Percentiles rank a stretch among this genome's conserved stretches.
Evolutionary conservation across 352 stramenopile species (phyloP).

Genomic region (Phytophthora pistaciae): DNA sequence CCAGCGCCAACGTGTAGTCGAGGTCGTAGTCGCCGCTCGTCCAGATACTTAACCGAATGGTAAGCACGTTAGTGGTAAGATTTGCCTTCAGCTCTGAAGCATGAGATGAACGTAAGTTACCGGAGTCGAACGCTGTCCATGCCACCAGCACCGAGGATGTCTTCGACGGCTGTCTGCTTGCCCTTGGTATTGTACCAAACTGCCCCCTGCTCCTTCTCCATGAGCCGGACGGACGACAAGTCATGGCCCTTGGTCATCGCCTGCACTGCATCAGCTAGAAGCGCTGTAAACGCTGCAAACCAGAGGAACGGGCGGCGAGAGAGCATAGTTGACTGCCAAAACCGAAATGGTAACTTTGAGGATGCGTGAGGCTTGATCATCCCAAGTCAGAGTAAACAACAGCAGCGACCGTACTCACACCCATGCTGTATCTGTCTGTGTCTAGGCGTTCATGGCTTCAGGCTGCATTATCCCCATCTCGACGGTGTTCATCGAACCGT

Average conservation of each 20-base stretch:
- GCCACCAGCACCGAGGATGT: slow-evolving; percentile 33
- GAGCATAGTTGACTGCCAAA: too few relatives aligned
- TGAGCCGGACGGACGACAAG: slow-evolving; percentile 31
- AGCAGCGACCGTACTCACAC: too few relatives aligned
- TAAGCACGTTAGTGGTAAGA: not conserved
- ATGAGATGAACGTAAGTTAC: not conserved
- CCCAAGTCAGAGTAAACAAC: too few relatives aligned
- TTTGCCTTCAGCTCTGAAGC: not conserved
- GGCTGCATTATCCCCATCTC: too few relatives aligned
- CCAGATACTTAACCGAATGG: slow-evolving; percentile 24
- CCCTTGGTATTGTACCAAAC: slow-evolving; percentile 29
- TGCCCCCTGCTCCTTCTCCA: slow-evolving; percentile 35
- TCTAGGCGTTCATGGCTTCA: too few relatives aligned
- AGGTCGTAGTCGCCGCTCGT: slow-evolving; percentile 33
- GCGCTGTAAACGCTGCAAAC: not conserved
- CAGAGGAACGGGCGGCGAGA: slow-evolving; percentile 9
- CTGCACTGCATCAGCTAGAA: slow-evolving; percentile 11
- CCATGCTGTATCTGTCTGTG: too few relatives aligned
- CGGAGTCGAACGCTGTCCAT: slow-evolving; percentile 46
- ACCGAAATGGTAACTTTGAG: too few relatives aligned
- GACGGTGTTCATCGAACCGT: too few relatives aligned
- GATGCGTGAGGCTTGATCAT: too few relatives aligned
- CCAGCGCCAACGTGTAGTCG: slow-evolving; percentile 33
- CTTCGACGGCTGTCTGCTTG: slow-evolving; percentile 29
- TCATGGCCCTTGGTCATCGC: slow-evolving; percentile 42